These are phyloP conservation scores for Alternaria arbusti DNA, from an alignment of 2,329 filamentous ascomycete genomes.

Conservation along the genomic window DNA sequence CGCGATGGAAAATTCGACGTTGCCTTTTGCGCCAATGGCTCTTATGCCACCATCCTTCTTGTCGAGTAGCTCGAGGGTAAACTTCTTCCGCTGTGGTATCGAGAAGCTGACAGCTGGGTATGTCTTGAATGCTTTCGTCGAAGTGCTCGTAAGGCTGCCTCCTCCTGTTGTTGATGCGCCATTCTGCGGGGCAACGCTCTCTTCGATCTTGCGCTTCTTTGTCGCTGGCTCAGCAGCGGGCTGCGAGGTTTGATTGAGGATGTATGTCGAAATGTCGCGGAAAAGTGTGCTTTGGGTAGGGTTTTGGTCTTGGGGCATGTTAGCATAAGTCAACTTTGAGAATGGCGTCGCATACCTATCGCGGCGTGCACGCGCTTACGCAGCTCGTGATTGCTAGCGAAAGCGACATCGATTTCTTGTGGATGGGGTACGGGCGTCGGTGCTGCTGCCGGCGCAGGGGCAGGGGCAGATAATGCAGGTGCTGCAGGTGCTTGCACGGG, in stretches of 20 bases:
- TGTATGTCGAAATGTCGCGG: constrained; percentile 46
- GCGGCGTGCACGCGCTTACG: constrained; percentile 48
- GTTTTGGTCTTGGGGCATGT: constrained; percentile 33
- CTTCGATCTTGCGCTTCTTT: constrained; percentile 51
- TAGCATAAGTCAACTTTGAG: background rate
- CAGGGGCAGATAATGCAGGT: background rate
- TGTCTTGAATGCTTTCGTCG: constrained; percentile 37
- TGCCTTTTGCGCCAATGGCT: constrained; percentile 58
- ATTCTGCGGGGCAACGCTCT: constrained; percentile 29
- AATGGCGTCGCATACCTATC: constrained; percentile 32
- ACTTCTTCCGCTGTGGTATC: constrained; percentile 68
- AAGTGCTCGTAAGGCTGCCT: constrained; percentile 29
- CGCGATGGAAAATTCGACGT: constrained; percentile 61
- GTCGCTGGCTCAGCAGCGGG: constrained; percentile 34
- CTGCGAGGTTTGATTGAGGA: constrained; percentile 36
- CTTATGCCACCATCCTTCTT: constrained; percentile 53
- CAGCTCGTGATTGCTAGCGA: constrained; percentile 42
- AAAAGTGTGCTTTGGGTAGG: constrained; percentile 43
- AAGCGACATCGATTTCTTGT: constrained; percentile 43
- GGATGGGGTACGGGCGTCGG: constrained; percentile 22
- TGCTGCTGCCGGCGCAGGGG: background rate
- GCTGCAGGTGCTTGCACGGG: constrained; percentile 6
- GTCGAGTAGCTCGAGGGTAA: constrained; percentile 63
- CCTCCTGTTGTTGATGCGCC: constrained; percentile 19
- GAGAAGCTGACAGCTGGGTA: constrained; percentile 64